Base-by-base conservation (phyloP, 148 eudicot species). In the Vaccinium macrocarpon region DNA sequence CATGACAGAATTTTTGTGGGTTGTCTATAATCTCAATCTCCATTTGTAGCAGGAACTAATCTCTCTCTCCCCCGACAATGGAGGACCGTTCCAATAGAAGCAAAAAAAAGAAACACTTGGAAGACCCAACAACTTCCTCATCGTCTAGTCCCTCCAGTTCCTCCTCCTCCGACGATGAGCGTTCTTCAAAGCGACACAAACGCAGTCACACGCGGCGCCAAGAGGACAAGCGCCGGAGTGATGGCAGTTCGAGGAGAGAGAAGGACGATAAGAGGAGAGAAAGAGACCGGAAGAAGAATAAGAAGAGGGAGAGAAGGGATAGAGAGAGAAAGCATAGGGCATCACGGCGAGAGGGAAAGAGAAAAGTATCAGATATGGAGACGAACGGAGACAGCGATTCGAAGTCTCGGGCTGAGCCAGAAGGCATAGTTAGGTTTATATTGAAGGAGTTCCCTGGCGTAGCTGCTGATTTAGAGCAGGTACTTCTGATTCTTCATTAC, bases 381-480 rank as follows among this genome's bases (percentile, higher is more conserved):
- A 87, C 90, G 16, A 91, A 86, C 2, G 87, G 85, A n/a, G 92
- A 82, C 14, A 2, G 53, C 32, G 52, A 59, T 56, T 29, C 66
- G 4, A 57, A 75, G 78, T 75, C 76, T 75, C 79, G 38, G 29
- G 56, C 15, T 27, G 89, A 83, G 50, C 90, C 94, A 0, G 88
- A 86, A 82, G 83, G 75, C 46, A 93, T 93, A 27, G 90, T 88
- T 85, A 88, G 87, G 85, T 86, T 57, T 86, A 79, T 96, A 55
- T 70, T 93, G 57, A 76, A 87, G 78, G 92, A 94, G 84, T 96
- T 96, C 82, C 97, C 99, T 46, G 92, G 88, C 8, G 97, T 96
- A 81, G 82, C 93, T 76, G 88, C 79, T 35, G 99, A 96, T 90
- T 91, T 96, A 25, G 88, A 86, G 73, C 90, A 90, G 93, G 93